Evolutionary conservation across 192 early-diverging fungal species (phyloP).

Genomic region (Borealophlyctis nickersoniae): DNA sequence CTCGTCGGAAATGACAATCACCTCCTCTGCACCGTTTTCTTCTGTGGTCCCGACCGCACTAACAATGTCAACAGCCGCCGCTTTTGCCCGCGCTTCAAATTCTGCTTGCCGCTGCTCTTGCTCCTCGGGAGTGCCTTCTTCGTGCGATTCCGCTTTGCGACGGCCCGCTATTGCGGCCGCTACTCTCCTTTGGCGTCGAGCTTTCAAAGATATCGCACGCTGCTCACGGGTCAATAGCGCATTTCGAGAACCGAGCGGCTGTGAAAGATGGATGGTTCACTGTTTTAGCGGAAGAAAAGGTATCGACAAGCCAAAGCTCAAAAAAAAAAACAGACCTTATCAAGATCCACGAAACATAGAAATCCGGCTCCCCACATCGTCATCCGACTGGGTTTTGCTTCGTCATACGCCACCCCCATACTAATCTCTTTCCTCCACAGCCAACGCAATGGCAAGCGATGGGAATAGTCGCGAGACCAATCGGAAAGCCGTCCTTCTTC

Average conservation of each 20-base stretch:
- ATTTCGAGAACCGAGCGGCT: constrained; percentile 49
- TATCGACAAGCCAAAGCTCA: background rate
- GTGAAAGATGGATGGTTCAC: too few species aligned
- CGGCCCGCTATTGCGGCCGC: background rate
- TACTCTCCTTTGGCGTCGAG: too few species aligned
- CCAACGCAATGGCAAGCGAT: constrained; percentile 66
- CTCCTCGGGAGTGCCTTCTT: background rate
- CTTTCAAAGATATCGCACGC: too few species aligned
- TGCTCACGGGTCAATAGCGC: constrained; percentile 39
- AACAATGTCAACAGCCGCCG: too few species aligned
- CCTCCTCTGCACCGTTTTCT: constrained; percentile 44
- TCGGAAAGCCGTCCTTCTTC: constrained; percentile 59
- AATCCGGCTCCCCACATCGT: constrained; percentile 68
- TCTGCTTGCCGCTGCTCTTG: background rate
- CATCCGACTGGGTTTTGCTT: constrained; percentile 57
- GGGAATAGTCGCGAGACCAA: constrained; percentile 76
- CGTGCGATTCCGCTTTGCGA: too few species aligned
- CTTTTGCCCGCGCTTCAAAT: too few species aligned
- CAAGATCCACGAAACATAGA: constrained; percentile 73
- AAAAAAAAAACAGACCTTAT: constrained; percentile 31
- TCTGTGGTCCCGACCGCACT: background rate
- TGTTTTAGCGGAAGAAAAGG: constrained; percentile 6
- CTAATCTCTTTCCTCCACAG: constrained; percentile 65
- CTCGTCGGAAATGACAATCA: constrained; percentile 37
- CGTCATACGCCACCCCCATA: constrained; percentile 69